phyloP scores from a whole-genome alignment of 2,329 filamentous ascomycete species.

The Sporothrix inflata region DNA sequence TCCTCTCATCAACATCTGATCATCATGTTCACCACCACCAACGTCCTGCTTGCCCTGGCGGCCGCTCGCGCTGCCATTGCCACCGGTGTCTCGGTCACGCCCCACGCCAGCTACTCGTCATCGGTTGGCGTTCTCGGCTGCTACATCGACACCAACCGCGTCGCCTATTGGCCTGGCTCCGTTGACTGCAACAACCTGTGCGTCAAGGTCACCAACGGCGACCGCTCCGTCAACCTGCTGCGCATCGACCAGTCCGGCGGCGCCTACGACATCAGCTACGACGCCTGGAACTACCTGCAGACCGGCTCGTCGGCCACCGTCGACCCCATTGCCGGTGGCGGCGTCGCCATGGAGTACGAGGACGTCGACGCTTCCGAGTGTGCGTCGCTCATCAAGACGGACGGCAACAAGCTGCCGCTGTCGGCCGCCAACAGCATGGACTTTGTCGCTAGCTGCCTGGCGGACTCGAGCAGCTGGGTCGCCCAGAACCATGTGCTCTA shows the following conservation, averaged over 20 bases:
- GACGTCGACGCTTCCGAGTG: constrained; percentile 54
- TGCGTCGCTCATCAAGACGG: constrained; percentile 52
- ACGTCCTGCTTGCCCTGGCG: constrained; percentile 23
- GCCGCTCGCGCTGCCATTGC: constrained; percentile 34
- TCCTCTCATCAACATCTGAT: background rate
- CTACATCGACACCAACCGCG: constrained; percentile 63
- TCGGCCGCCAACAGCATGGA: constrained; percentile 61
- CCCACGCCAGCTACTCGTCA: constrained; percentile 60
- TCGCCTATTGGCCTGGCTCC: constrained; percentile 62
- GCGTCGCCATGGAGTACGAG: constrained; percentile 55
- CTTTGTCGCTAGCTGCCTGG: constrained; percentile 53
- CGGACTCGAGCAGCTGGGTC: constrained; percentile 51
- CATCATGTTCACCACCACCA: constrained; percentile 9
- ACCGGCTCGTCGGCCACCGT: constrained; percentile 53
- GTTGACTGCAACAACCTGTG: constrained; percentile 61
- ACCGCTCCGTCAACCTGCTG: constrained; percentile 59
- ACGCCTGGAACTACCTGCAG: constrained; percentile 63
- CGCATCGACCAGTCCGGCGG: constrained; percentile 60
- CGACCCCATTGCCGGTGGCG: constrained; percentile 53
- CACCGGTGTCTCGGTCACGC: constrained; percentile 49
- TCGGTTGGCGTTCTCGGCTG: constrained; percentile 63
- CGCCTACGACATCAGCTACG: constrained; percentile 62
- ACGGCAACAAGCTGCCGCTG: constrained; percentile 56
- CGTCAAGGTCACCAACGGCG: constrained; percentile 55
- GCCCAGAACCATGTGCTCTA: constrained; percentile 56